Conservation (phyloP, 2,329 filamentous ascomycete species). For the Thermoascus crustaceus region DNA sequence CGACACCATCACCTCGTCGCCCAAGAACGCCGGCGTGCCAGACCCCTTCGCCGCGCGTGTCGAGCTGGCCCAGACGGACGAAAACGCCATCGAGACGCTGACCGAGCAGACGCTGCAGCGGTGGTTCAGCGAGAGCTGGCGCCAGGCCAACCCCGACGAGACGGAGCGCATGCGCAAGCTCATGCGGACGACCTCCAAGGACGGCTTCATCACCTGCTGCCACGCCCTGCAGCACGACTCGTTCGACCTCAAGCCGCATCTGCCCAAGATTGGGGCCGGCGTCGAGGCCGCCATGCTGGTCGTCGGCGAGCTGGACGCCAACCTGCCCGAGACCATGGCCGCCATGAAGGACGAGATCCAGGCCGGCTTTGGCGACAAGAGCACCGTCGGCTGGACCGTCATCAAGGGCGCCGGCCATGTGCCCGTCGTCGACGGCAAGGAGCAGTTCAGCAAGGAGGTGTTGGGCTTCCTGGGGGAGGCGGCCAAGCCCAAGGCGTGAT, state of each 20-base stretch:
- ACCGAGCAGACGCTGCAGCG: conserved; percentile 30
- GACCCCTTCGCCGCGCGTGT: conserved; percentile 33
- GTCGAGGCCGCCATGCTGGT: conserved; percentile 32
- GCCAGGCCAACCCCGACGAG: conserved; percentile 28
- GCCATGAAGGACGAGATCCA: conserved; percentile 31
- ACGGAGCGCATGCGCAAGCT: conserved; percentile 25
- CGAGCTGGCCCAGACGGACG: conserved; percentile 22
- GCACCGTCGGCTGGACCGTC: conserved; percentile 25
- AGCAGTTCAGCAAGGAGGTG: conserved; percentile 23
- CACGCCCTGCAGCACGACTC: conserved; percentile 29
- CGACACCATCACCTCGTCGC: conserved; percentile 35
- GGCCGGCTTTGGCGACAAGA: conserved; percentile 14
- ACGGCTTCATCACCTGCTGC: conserved; percentile 37
- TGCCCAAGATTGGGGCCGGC: conserved; percentile 22
- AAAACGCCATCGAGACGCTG: conserved; percentile 23
- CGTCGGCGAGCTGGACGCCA: conserved; percentile 37
- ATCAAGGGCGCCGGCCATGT: conserved; percentile 34
- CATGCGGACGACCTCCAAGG: conserved; percentile 33
- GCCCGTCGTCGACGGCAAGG: conserved; percentile 31
- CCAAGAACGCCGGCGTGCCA: conserved; percentile 26
- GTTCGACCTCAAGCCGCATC: conserved; percentile 34
- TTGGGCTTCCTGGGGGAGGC: conserved; percentile 10
- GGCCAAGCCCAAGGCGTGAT: too few species aligned
- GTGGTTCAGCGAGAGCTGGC: conserved; percentile 37
- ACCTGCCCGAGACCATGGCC: conserved; percentile 34